Evolutionary conservation across 2,329 filamentous ascomycete species (phyloP).

Genomic region (Pseudocercospora macadamiae): DNA sequence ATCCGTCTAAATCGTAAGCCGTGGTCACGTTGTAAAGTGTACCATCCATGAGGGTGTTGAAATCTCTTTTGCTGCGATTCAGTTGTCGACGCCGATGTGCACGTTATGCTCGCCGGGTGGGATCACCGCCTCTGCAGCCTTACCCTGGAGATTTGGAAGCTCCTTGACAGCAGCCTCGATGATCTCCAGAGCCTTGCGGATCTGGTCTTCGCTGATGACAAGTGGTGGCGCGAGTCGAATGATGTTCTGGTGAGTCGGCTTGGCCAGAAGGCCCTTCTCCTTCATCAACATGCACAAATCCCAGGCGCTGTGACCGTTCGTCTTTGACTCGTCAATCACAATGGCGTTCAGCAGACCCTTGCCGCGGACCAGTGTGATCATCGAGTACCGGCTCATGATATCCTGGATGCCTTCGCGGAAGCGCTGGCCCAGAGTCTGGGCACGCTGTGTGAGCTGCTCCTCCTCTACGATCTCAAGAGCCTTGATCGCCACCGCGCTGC

Average conservation of each 20-base stretch:
- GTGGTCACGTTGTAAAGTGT: not conserved
- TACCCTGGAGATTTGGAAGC: conserved; percentile 68
- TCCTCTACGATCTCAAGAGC: conserved; percentile 93
- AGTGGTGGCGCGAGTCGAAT: conserved; percentile 96
- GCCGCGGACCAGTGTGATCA: conserved; percentile 82
- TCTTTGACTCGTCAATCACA: conserved; percentile 87
- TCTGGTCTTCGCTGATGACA: conserved; percentile 87
- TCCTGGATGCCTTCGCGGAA: conserved; percentile 79
- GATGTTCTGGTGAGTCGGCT: conserved; percentile 98
- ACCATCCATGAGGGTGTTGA: conserved; percentile 1
- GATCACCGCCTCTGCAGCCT: conserved; percentile 59
- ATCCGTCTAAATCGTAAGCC: conserved; percentile 1
- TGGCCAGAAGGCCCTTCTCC: conserved; percentile 91
- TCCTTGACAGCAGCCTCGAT: conserved; percentile 82
- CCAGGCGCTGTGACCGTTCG: conserved; percentile 87
- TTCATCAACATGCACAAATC: conserved; percentile 95
- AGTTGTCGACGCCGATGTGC: conserved; percentile 63
- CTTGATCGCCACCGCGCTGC: conserved; percentile 92
- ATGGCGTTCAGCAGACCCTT: conserved; percentile 96
- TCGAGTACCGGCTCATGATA: conserved; percentile 67
- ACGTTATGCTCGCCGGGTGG: conserved; percentile 64
- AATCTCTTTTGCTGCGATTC: conserved; percentile 13
- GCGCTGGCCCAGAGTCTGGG: conserved; percentile 76
- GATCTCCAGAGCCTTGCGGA: conserved; percentile 74
- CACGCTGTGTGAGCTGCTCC: conserved; percentile 81